A percentile compares a stretch with the other conserved stretches of the same genome.
phyloP scores from a whole-genome alignment of 2,329 filamentous ascomycete genomes.

The Dothistroma pini region DNA sequence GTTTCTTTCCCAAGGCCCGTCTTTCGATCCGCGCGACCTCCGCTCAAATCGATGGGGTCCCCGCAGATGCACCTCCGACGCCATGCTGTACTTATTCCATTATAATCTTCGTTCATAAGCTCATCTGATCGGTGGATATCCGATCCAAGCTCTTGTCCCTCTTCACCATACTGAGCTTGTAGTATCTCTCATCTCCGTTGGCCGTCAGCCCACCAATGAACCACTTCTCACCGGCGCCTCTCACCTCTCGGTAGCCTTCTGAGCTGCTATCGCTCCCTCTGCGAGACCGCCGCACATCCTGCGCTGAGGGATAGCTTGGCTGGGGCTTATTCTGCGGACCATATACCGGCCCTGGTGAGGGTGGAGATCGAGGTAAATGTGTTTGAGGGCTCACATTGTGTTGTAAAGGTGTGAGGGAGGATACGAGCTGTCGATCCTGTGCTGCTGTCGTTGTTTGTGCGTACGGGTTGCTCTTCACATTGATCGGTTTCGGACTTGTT shows the following conservation, averaged over 20 bases:
- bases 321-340: constrained; percentile 35
- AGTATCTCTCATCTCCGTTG: constrained; percentile 74
- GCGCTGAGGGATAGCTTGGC: constrained; percentile 32
- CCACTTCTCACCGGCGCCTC: constrained; percentile 74
- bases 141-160: constrained; percentile 70
- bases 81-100: constrained; percentile 9
- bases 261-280: constrained; percentile 71
- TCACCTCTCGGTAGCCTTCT: constrained; percentile 72
- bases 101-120: constrained; percentile 52
- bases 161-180: constrained; percentile 73
- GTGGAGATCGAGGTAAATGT: constrained; percentile 36
- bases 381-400: constrained; percentile 38
- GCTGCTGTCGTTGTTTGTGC: constrained; percentile 25
- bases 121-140: constrained; percentile 70
- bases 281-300: constrained; percentile 38
- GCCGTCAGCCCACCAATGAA: constrained; percentile 76
- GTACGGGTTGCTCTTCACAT: constrained; percentile 41
- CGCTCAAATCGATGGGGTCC: not conserved
- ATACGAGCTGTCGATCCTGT: constrained; percentile 40
- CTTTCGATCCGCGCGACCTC: not conserved
- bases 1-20: not conserved
- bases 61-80: constrained; percentile 5
- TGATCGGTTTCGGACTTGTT: constrained; percentile 46
- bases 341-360: constrained; percentile 34
- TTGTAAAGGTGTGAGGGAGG: constrained; percentile 35